Base-by-base conservation (phyloP, 2,329 filamentous ascomycete species). In the Fusarium mexicanum region DNA sequence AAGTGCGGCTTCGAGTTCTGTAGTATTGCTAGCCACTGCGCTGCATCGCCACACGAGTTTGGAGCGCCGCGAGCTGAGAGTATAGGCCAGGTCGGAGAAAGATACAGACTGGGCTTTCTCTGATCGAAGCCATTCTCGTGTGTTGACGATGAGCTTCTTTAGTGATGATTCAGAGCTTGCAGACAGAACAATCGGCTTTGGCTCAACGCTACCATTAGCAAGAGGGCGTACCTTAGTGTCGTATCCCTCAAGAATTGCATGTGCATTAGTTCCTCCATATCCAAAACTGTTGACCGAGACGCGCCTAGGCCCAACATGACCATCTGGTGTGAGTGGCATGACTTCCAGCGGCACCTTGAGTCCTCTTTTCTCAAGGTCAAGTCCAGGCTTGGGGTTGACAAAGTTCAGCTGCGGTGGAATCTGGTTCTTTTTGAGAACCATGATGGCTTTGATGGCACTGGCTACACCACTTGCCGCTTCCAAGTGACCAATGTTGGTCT, bases 401-500 rank as follows among this genome's bases (percentile, higher is more conserved):
- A 74, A 71, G 55, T 61, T 66, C 2, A 61, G 44, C 24, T 69
- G 60, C 2, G 65, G 65, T 3, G 65, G 65, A 5, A 74, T 74
- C 5, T 60, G 41, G 5, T 58, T 54, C 29, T 69, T 74, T 37
- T 74, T 61, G 11, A 74, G 51, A 33, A 72, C 53, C 58, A 70
- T 44, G 13, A 67, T 50, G 5, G 71, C 58, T 24, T 72, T 72
- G 69, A 72, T 67, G 5, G 55, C 26, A 22, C 61, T 60, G 0
- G 69, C 71, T 2, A 69, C 31, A n/a, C 65, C 71, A 48, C 69
- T 72, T 9, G 61, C 44, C 2, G 46, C 65, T 37, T 64, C 69
- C 17, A 70, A 29, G 40, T 74, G 69, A 3, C 71, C 69, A 18
- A 74, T 64, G 35, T 72, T 74, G 6, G 71, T 50, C 46, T 77